A percentile compares a stretch with the other conserved stretches of the same genome.
phyloP scores from a whole-genome alignment of 2,329 filamentous ascomycete species.

The Penicillium psychrosexuale region DNA sequence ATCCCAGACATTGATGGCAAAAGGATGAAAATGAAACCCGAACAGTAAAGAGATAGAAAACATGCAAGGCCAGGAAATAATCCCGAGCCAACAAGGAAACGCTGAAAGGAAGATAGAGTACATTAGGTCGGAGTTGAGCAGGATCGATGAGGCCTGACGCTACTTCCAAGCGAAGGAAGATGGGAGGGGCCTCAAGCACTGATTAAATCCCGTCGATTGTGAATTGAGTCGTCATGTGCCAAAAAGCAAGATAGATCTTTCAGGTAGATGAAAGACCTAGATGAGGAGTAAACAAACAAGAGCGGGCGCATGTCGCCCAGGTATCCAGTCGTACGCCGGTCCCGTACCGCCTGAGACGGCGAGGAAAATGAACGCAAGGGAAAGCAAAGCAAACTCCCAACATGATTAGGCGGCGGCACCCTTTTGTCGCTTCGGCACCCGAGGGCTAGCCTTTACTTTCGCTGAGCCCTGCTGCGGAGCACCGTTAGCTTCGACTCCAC shows the following conservation, averaged over 20 bases:
- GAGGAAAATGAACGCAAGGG: conserved; percentile 9
- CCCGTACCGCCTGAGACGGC: conserved; percentile 24
- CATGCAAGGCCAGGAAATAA: conserved; percentile 18
- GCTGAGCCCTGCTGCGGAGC: conserved; percentile 31
- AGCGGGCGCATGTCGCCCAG: conserved; percentile 20
- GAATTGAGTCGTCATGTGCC: conserved; percentile 21
- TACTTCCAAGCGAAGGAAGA: conserved; percentile 2
- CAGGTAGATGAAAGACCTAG: conserved; percentile 3
- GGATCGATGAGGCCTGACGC: conserved; percentile 15
- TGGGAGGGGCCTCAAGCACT: conserved; percentile 10
- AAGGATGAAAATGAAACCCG: conserved; percentile 9
- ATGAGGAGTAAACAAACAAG: conserved; percentile 18
- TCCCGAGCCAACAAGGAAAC: conserved; percentile 24
- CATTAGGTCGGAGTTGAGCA: conserved; percentile 27
- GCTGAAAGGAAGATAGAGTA: conserved; percentile 31
- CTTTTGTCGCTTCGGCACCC: conserved; percentile 49
- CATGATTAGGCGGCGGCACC: conserved; percentile 33
- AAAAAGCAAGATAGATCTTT: conserved; percentile 11
- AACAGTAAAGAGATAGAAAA: conserved; percentile 12
- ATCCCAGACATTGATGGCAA: conserved; percentile 16
- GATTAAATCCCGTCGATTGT: conserved; percentile 17
- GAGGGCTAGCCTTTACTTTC: conserved; percentile 49
- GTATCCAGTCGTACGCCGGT: conserved; percentile 33
- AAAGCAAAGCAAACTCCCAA: conserved; percentile 13
- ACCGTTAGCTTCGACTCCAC: conserved; percentile 50